phyloP scores from a whole-genome alignment of 2,329 filamentous ascomycete genomes.

The Penicillium digitatum region DNA sequence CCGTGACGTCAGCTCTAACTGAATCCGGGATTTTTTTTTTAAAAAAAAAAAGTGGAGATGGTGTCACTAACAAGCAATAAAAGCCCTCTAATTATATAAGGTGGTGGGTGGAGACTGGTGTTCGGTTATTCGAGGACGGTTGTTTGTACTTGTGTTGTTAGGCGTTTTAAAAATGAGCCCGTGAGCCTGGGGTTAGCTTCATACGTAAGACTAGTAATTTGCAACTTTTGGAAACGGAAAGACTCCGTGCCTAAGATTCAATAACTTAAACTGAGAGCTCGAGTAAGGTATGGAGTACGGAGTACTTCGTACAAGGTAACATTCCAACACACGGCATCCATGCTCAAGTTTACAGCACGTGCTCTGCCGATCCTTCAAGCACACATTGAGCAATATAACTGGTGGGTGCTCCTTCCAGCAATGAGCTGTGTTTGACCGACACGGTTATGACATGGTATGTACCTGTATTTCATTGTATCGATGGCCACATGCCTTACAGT shows the following conservation, averaged over 20 bases:
- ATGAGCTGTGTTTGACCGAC: conserved; percentile 1
- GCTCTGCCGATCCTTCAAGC: conserved; percentile 1
- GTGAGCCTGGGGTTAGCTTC: not conserved
- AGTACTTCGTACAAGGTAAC: not conserved
- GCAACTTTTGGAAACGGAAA: not conserved
- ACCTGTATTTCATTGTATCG: not conserved
- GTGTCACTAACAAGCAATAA: not conserved
- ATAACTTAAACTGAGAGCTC: not conserved
- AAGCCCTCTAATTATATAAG: not conserved
- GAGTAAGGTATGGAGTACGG: not conserved
- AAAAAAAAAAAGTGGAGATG: not conserved
- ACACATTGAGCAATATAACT: not conserved
- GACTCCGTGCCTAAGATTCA: not conserved
- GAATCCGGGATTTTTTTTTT: no score
- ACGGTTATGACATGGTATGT: not conserved
- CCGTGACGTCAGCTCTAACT: not conserved
- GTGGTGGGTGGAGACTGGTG: not conserved
- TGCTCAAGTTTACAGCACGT: conserved; percentile 2
- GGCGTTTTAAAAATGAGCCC: not conserved
- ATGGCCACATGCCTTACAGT: not conserved
- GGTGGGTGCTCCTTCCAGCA: conserved; percentile 21
- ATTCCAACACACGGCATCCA: no score
- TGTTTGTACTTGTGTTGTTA: not conserved
- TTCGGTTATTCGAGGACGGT: not conserved
- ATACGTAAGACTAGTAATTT: not conserved